phyloP scores from a whole-genome alignment of 2,329 filamentous ascomycete species.

The Exophiala mesophila region DNA sequence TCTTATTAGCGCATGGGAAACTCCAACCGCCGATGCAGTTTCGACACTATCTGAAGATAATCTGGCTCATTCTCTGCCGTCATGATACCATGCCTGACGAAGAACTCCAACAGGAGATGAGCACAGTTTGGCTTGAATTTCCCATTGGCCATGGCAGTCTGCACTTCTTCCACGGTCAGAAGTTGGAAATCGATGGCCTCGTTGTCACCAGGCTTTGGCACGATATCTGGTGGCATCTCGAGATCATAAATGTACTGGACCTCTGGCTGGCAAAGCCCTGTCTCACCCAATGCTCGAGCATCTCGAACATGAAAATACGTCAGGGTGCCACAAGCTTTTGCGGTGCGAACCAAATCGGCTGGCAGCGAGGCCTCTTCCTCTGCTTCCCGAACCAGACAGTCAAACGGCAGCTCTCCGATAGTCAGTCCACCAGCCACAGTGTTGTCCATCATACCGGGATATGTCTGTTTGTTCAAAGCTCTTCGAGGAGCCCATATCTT shows the following conservation, averaged over 20 bases:
- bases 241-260: constrained; percentile 89
- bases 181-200: constrained; percentile 85
- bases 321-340: constrained; percentile 61
- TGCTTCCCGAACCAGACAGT: constrained; percentile 78
- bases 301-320: constrained; percentile 83
- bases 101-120: constrained; percentile 79
- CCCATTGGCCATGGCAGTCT: constrained; percentile 62
- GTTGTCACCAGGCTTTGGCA: constrained; percentile 73
- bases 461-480: constrained; percentile 74
- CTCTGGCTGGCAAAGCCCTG: constrained; percentile 79
- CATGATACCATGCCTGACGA: constrained; percentile 76
- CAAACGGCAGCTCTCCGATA: constrained; percentile 73
- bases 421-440: constrained; percentile 83
- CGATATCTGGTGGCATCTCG: constrained; percentile 63
- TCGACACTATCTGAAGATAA: constrained; percentile 67
- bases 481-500: constrained; percentile 81
- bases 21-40: constrained; percentile 72
- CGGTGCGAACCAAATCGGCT: constrained; percentile 61
- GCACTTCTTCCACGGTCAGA: constrained; percentile 70
- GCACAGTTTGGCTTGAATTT: constrained; percentile 94
- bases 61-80: constrained; percentile 73
- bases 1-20: constrained; percentile 68
- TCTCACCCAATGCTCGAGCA: constrained; percentile 70
- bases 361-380: constrained; percentile 83
- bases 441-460: constrained; percentile 89